Evolutionary conservation across 108 stramenopile species (phyloP).

Genomic region (Bacterosira constricta): DNA sequence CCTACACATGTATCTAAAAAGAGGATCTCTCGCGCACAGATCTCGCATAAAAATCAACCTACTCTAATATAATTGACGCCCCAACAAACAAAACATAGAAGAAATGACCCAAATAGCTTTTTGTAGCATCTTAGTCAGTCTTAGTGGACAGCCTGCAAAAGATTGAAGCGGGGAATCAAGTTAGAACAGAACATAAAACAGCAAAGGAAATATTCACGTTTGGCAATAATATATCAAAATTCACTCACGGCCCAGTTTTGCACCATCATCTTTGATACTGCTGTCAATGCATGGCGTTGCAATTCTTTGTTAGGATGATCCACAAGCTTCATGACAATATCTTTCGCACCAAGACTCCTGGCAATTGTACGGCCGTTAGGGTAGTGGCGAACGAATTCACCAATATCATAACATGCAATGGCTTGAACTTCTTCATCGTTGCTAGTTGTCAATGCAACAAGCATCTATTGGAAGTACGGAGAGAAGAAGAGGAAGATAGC

Average conservation of each 20-base stretch:
- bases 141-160: not conserved
- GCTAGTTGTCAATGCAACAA: slow-evolving; percentile 81
- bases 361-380: slow-evolving; percentile 92
- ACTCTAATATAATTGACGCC: not conserved
- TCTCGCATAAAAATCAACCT: no score
- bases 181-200: not conserved
- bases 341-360: slow-evolving; percentile 93
- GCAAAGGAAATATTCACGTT: not conserved
- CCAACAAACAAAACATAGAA: not conserved
- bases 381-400: slow-evolving; percentile 96
- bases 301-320: slow-evolving; percentile 92
- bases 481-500: slow-evolving; percentile 40
- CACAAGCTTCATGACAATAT: slow-evolving; percentile 91
- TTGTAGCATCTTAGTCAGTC: not conserved
- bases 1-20: no score
- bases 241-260: slow-evolving; percentile 76
- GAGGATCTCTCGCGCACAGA: no score
- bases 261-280: slow-evolving; percentile 97
- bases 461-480: slow-evolving; percentile 36
- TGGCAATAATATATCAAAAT: no score
- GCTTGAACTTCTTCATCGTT: slow-evolving; percentile 90
- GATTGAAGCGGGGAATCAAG: not conserved
- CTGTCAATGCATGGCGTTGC: slow-evolving; percentile 93
- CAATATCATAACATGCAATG: slow-evolving; percentile 97
- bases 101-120: not conserved